Conservation (phyloP, 2,329 filamentous ascomycete genomes). For the Ceratocystis cubensis region DNA sequence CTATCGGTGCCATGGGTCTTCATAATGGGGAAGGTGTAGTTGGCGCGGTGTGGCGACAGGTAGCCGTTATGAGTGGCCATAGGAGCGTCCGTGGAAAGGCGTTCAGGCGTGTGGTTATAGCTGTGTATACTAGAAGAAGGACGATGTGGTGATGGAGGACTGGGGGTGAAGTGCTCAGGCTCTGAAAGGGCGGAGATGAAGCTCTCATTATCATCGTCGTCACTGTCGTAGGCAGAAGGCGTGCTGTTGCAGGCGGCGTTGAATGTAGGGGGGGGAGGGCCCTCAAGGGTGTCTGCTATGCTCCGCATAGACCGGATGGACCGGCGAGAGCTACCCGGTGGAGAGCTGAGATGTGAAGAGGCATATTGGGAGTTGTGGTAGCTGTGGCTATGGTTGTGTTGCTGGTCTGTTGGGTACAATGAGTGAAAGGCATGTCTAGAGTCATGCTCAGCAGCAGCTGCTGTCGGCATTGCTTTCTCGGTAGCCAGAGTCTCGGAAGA, state of each 20-base stretch:
- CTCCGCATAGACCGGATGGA: neutral
- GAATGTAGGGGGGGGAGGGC: neutral
- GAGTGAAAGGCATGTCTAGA: neutral
- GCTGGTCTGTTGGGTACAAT: neutral
- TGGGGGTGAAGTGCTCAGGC: conserved; percentile 2
- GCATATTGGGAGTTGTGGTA: neutral
- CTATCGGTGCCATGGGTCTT: neutral
- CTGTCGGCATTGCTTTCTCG: neutral
- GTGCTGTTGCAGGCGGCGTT: neutral
- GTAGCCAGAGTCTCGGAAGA: neutral
- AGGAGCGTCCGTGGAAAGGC: neutral
- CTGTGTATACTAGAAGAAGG: neutral
- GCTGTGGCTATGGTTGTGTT: neutral
- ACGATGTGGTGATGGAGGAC: neutral
- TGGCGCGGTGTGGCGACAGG: neutral
- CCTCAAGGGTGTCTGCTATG: neutral
- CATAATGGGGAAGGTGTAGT: conserved; percentile 11
- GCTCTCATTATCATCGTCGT: conserved; percentile 14
- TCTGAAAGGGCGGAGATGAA: conserved; percentile 17
- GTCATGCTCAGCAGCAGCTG: neutral
- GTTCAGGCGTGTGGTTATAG: neutral
- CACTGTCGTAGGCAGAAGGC: neutral
- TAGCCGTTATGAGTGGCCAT: neutral
- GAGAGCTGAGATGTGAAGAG: neutral
- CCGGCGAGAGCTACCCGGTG: neutral